Evolutionary conservation across 164 flowering plant species (phyloP), one percentile per base, ranked within the genome.

Genomic region (Macadamia tetraphylla): DNA sequence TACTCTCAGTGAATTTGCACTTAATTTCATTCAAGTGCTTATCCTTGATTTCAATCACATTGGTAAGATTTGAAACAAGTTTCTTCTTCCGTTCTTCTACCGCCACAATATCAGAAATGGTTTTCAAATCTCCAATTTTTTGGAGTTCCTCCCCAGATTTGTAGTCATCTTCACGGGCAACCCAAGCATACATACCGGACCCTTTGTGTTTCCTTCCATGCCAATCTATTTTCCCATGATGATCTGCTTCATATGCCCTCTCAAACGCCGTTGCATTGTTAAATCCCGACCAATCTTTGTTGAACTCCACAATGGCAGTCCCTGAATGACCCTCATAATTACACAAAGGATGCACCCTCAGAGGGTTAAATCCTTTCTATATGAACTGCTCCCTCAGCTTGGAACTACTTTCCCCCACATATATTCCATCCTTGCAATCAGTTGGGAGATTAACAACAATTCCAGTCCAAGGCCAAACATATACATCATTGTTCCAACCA

Each of bases 101-200:
- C 59, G 79, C 85, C 76, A 79, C 75, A 10, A 95, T 75, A 56
- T 85, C 93, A 49, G 84, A 62, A 42, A 92, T 76, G 29, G 94
- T 88, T 74, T 83, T 92, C 68, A 91, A 71, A 62, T 94, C 93
- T 49, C 92, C 91, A 68, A 65, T 74, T 79, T 82, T 89, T 11
- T 85, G 80, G 15, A 94, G 82, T 70, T 91, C 81, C 2, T 91
- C 91, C 23, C 89, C 58, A 7, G 81, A 44, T 3, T 76, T 77
- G 57, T 82, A 90, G 68, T 94, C 97, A 79, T 85, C 96, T 23
- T 84, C 89, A 18, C 98, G 90, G 18, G 98, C 98, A 74, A 95
- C 85, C 99, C 99, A 95, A 2, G 81, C 98, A 82, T 88, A 94
- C 2, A 88, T 80, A 56, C 73, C 83, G 56, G 84, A 75, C 40